A percentile compares a stretch with the other conserved stretches of the same genome.
phyloP scores from a whole-genome alignment of 495 filamentous ascomycete genomes.

The Sporormia fimetaria region DNA sequence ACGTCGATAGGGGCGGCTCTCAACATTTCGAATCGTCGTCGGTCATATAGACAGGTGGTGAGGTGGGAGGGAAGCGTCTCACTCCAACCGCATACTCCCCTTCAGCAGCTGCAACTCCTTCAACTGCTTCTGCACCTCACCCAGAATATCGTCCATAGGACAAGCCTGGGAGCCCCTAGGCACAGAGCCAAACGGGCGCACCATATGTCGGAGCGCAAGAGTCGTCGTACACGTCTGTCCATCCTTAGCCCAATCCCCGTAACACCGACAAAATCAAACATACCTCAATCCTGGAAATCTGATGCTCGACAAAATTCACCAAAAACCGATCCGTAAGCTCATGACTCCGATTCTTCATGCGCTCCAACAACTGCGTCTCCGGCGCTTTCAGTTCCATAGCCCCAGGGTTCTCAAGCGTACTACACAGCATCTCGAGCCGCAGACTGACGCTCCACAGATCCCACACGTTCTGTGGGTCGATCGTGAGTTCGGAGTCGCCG shows the following conservation, averaged over 20 bases:
- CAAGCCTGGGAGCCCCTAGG: constrained; percentile 31
- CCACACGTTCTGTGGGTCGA: constrained; percentile 80
- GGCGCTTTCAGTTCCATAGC: constrained; percentile 50
- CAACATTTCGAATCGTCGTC: too few species aligned
- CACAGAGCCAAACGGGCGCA: constrained; percentile 30
- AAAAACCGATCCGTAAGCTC: constrained; percentile 80
- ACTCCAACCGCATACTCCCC: too few species aligned
- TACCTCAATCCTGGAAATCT: constrained; percentile 91
- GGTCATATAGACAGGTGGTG: too few species aligned
- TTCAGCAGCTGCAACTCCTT: constrained; percentile 29
- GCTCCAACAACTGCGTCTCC: constrained; percentile 68
- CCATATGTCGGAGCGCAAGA: constrained; percentile 34
- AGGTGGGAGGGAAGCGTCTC: too few species aligned
- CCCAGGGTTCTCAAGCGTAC: constrained; percentile 59
- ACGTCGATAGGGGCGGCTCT: too few species aligned
- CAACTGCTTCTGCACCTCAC: constrained; percentile 27
- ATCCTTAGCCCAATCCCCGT: constrained; percentile 2
- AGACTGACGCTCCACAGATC: constrained; percentile 79
- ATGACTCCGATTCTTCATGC: constrained; percentile 70
- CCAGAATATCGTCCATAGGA: constrained; percentile 33
- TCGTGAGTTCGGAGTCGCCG: constrained; percentile 35
- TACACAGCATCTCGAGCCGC: constrained; percentile 85
- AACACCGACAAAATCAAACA: constrained; percentile 27
- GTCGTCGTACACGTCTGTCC: constrained; percentile 34
- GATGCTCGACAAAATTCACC: constrained; percentile 80